Conservation (phyloP, 345 rosid genomes). For the rapeseed (Brassica napus) region DNA sequence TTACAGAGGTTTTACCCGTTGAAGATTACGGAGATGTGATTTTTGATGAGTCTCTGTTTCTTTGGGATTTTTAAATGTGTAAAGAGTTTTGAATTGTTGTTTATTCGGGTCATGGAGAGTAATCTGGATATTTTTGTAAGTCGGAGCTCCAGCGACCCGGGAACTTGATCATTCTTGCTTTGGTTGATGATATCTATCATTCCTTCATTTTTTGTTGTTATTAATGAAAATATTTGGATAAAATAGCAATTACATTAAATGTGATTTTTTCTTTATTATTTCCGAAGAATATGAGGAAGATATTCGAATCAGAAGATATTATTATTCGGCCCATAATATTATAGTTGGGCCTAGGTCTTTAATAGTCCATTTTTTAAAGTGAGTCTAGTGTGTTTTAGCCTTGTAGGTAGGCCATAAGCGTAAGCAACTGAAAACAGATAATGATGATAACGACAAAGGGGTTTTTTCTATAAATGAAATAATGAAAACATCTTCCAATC, state of each 20-base stretch:
- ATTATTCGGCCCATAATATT: neutral
- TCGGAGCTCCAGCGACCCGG: slow-evolving; percentile 29
- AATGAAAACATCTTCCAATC: slow-evolving; percentile 18
- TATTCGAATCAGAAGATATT: too few species aligned
- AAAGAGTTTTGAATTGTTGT: neutral
- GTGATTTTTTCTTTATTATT: neutral
- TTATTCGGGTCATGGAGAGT: slow-evolving; percentile 17
- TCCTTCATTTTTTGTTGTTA: neutral
- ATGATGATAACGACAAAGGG: neutral
- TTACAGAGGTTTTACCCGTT: slow-evolving; percentile 4
- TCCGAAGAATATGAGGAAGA: neutral
- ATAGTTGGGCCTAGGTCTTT: neutral
- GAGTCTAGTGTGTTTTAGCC: neutral
- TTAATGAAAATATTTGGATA: neutral
- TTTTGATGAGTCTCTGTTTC: slow-evolving; percentile 50
- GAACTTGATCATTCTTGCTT: neutral
- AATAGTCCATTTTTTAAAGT: neutral
- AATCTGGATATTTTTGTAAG: slow-evolving; percentile 15
- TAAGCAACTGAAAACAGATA: neutral
- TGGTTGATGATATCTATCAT: neutral
- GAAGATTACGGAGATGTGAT: slow-evolving; percentile 46
- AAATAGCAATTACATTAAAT: neutral
- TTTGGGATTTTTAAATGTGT: slow-evolving; percentile 60
- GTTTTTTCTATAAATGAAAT: neutral
- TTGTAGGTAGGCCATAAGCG: neutral